Base-by-base conservation (phyloP, 140 eudicot genomes). In the Flaveria floridana region DNA sequence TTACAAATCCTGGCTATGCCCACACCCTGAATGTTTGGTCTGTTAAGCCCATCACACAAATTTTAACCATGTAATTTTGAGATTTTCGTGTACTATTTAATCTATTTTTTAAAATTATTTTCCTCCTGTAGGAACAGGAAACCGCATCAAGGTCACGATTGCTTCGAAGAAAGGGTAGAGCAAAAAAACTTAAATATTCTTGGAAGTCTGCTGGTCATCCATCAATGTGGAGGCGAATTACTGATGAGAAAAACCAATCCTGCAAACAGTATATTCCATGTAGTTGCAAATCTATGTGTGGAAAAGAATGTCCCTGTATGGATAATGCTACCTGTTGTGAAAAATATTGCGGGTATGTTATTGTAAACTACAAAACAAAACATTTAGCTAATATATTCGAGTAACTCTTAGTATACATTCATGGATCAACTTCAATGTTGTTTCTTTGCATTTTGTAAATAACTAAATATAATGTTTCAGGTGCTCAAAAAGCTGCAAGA, bases 401-500 rank as follows among this genome's bases (percentile, higher is more conserved):
- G 72, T 9, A 42, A 56, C 70, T 64, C 51, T 16, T 11, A 4
- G 19, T 46, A 14, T 56, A 20, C 63, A 51, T 12, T 61, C 21
- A 56, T 72, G n/a, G n/a, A 56, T 19, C 59, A 55, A 61, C 64
- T 64, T 67, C 44, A 42, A 4, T 73, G 34, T 11, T 48, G 8
- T 67, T 34, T 41, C 15, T 62, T 66, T 74, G 78, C 34, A 18
- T 34, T 46, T 71, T 41, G 56, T 18, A 62, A 47, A 57, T 28
- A 28, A 18, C 77, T 61, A 34, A 39, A 62, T 47, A 15, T n/a
- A 19, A 74, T 65, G 23, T 76, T 70, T 68, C 83, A 94, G 99
- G 90, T 90, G 99, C 80, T 86, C 97, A 11, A 94, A 88, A 75
- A 88, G 96, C 87, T 94, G 97, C 86, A 94, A 88, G 83, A 94